Evolutionary conservation across 768 basidiomycete species (phyloP), one percentile per base, ranked within the genome.

Genomic region (Hygrocybe coccinea): DNA sequence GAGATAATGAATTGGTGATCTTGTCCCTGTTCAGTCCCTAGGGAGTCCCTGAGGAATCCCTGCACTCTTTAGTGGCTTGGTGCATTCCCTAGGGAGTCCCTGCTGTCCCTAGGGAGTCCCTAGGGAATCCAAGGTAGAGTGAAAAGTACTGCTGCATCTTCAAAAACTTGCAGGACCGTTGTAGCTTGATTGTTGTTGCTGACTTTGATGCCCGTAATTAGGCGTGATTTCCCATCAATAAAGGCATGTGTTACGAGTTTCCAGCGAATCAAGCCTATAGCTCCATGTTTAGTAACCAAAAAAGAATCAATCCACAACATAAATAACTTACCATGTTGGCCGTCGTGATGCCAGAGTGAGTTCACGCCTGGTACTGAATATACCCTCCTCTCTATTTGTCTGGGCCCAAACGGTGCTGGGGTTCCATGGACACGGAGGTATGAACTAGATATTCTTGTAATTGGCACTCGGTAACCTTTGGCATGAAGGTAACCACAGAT

Each of bases 261-360:
- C 55, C 59, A 70, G 1, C 52, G 50, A 19, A 71, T 69, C 1
- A 72, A 56, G 15, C 63, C 63, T 65, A 34, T 14, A 21, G 41
- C 19, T 19, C 15, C 17, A 3, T 11, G 14, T 39, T 12, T 7
- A 52, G 17, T 38, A 51, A 15, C 22, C 21, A 49, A 56, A 35
- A 39, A 12, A 1, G 11, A 47, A 15, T 24, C 11, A 7, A 34
- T 5, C 12, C 15, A 41, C 2, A n/a, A 51, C n/a, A 38, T 12
- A 8, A 29, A 29, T 56, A 53, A 50, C 55, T 4, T 48, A 64
- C 68, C 67, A 56, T 71, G 71, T 44, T 73, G 68, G 0, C 69
- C 71, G 52, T 73, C 71, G 56, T 67, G 64, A 50, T 73, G 69
- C 65, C 64, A 69, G 9, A 72, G 60, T 1, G 66, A 60, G 49